Evolutionary conservation across 495 filamentous ascomycete genomes (phyloP), one percentile per base, ranked within the genome.

Genomic region (Extremus antarcticus): DNA sequence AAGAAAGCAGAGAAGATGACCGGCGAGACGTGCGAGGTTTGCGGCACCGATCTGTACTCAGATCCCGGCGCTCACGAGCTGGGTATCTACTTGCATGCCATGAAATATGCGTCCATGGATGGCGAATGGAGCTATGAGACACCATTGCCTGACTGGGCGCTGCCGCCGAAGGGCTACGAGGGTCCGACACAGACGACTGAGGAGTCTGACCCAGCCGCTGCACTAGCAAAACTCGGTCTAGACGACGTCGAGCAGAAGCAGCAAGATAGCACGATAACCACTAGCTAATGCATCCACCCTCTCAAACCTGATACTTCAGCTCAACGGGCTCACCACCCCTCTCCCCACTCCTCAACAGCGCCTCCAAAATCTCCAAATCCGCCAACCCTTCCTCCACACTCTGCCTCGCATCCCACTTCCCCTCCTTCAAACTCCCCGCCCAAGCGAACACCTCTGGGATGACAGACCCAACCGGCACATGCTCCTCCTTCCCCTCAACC

Each of bases 1-100:
- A 78, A 78, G 61, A 88, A 85, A 59, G 90, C 89, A 10, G 94
- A 98, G 73, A 88, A 86, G 65, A 85, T 97, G 76, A 92, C 91
- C 1, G 92, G 94, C 2, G 71, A 86, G 59, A 65, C 78, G 7
- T 98, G 92, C 63, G 74, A 81, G 0, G 68, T 92, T 29, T 98
- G 92, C 70, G 76, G 82, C 43, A 91, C 92, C 7, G 86, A 87
- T 20, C 72, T 98, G 46, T 98, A 97, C 68, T 89, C 86, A 11
- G 92, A 98, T 65, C 92, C 92, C 0, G 88, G 90, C 0, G 62
- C 73, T 11, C 89, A 96, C 60, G 92, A 98, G 73, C 74, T 98
- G 20, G 87, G 87, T 2, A 85, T 98, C 51, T 98, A 89, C 77
- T 72, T 98, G 46, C 92, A 98, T 71, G 91, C 91, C 32, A 81